phyloP scores from a whole-genome alignment of 2,329 filamentous ascomycete genomes.

The Venturia aucupariae region DNA sequence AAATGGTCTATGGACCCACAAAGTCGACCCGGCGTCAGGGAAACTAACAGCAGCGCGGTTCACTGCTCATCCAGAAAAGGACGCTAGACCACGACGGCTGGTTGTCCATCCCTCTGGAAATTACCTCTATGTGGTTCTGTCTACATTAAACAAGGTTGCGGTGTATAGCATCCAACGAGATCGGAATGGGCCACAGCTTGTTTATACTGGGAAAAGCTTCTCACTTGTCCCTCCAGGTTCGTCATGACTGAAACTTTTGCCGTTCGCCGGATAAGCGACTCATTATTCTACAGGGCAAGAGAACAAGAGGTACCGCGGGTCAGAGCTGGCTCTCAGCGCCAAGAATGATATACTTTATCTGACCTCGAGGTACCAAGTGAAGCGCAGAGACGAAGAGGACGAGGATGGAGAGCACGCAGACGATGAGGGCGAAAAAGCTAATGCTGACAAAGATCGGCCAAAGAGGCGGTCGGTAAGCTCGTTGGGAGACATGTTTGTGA shows the following conservation, averaged over 20 bases:
- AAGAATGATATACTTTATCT: constrained; percentile 8
- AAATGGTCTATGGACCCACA: constrained; percentile 9
- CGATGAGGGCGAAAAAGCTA: not conserved
- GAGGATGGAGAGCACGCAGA: constrained; percentile 1
- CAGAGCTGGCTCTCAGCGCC: constrained; percentile 5
- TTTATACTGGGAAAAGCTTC: constrained; percentile 3
- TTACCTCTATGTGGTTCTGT: constrained; percentile 8
- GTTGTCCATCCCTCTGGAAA: constrained; percentile 4
- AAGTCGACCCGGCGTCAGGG: not conserved
- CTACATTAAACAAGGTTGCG: constrained; percentile 4
- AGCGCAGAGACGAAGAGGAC: constrained; percentile 2
- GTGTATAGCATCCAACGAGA: constrained; percentile 6
- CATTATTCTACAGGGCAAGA: not conserved
- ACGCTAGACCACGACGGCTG: constrained; percentile 1
- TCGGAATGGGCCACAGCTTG: not conserved
- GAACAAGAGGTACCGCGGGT: constrained; percentile 3
- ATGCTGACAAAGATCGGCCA: not conserved
- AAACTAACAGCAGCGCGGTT: not conserved
- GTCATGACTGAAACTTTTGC: not conserved
- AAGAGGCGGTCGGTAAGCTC: not conserved
- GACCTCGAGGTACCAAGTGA: not conserved
- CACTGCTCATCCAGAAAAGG: not conserved
- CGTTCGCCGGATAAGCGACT: not conserved
- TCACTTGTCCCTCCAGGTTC: constrained; percentile 5
- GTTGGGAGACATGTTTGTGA: not conserved